phyloP scores from a whole-genome alignment of 129 eudicot genomes.

The Artemisia tridentata region DNA sequence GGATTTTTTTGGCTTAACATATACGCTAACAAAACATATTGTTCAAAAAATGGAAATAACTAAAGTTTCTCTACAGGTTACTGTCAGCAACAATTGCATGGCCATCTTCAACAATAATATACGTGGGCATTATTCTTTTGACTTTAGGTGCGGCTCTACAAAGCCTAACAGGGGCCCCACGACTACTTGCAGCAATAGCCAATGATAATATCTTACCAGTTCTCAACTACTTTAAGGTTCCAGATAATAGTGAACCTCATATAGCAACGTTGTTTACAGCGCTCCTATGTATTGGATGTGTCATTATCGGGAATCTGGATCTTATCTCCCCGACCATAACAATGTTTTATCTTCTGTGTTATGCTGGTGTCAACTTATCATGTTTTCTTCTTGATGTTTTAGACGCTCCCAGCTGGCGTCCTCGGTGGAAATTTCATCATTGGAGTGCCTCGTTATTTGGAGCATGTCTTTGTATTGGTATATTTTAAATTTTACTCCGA shows the following conservation, averaged over 20 bases:
- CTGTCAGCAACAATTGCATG: slow-evolving; percentile 82
- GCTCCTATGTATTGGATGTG: slow-evolving; percentile 72
- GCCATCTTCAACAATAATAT: slow-evolving; percentile 70
- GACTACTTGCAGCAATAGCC: slow-evolving; percentile 88
- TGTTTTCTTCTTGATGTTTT: slow-evolving; percentile 85
- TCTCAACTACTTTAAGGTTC: slow-evolving; percentile 79
- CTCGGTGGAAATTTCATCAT: slow-evolving; percentile 89
- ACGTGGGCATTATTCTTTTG: slow-evolving; percentile 80
- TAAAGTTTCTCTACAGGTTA: slow-evolving; percentile 48
- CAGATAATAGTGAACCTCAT: slow-evolving; percentile 72
- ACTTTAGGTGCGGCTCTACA: slow-evolving; percentile 90
- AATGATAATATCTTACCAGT: slow-evolving; percentile 80
- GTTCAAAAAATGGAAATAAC: neutral
- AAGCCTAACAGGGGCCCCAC: slow-evolving; percentile 90
- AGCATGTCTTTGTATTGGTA: slow-evolving; percentile 72
- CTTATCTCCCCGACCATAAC: slow-evolving; percentile 80
- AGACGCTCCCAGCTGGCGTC: slow-evolving; percentile 98
- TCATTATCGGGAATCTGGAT: slow-evolving; percentile 75
- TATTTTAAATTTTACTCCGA: neutral
- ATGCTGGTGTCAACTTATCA: slow-evolving; percentile 84
- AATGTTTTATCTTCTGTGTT: slow-evolving; percentile 91
- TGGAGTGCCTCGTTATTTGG: slow-evolving; percentile 91
- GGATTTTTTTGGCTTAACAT: neutral
- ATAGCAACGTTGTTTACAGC: slow-evolving; percentile 83
- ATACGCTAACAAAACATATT: neutral